These are phyloP conservation scores for Omphalea diandra DNA, from an alignment of 441 rosid genomes.

Conservation along the genomic window DNA sequence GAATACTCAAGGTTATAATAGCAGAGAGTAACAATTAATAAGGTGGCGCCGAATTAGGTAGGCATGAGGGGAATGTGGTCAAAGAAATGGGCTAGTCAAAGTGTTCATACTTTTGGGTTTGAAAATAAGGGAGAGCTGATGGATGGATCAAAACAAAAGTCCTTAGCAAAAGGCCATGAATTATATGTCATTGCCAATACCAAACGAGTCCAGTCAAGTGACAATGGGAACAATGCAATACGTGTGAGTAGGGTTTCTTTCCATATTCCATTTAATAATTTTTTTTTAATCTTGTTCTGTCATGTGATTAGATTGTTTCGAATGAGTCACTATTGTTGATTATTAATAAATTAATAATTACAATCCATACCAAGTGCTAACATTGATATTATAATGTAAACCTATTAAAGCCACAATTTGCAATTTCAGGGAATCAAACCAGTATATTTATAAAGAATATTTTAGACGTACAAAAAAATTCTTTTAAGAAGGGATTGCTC, in stretches of 20 bases:
- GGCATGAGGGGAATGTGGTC: slow-evolving; percentile 25
- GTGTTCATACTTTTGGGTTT: slow-evolving; percentile 6
- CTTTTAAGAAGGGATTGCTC: neutral
- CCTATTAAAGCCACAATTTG: too few relatives aligned
- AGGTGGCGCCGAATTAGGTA: neutral
- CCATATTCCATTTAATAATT: slow-evolving; percentile 10
- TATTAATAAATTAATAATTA: too few relatives aligned
- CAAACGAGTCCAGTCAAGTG: slow-evolving; percentile 16
- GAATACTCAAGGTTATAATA: too few relatives aligned
- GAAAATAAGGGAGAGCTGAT: neutral
- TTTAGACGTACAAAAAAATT: neutral
- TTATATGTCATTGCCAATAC: neutral
- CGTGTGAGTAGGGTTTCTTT: slow-evolving; percentile 22
- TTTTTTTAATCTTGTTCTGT: too few relatives aligned
- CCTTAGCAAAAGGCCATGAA: slow-evolving; percentile 5
- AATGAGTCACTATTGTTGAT: too few relatives aligned
- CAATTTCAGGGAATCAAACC: too few relatives aligned
- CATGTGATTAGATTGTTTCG: too few relatives aligned
- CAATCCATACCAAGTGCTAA: too few relatives aligned
- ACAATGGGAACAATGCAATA: too few relatives aligned
- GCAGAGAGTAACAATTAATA: too few relatives aligned
- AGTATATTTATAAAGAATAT: slow-evolving; percentile 20
- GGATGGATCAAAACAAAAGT: neutral
- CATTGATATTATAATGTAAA: too few relatives aligned
- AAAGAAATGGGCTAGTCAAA: slow-evolving; percentile 22